Percentiles rank a stretch among this genome's conserved stretches.
These are phyloP conservation scores for Aaosphaeria arxii DNA, from an alignment of 2,329 filamentous ascomycete genomes.

Conservation along the genomic window DNA sequence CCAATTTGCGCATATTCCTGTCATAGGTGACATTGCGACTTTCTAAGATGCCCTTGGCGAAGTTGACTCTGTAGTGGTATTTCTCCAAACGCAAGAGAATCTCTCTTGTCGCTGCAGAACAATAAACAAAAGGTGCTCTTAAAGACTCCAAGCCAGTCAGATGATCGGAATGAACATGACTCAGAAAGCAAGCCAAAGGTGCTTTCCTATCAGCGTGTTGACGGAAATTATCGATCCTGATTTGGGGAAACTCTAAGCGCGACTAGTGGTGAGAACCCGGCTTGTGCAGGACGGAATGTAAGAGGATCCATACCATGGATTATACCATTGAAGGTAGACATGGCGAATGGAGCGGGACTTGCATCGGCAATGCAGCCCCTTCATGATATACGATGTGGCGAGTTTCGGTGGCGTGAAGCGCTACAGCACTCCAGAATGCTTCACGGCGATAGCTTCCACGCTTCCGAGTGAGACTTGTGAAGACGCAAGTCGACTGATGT, in stretches of 20 bases:
- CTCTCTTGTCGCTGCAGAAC: constrained; percentile 77
- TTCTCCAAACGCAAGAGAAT: constrained; percentile 77
- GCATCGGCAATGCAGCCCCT: too few relatives aligned
- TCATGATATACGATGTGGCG: too few relatives aligned
- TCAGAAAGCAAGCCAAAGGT: constrained; percentile 81
- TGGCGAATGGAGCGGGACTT: constrained; percentile 4
- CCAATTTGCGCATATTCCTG: constrained; percentile 66
- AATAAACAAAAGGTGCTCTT: constrained; percentile 82
- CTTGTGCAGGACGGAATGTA: neutral
- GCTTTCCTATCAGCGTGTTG: constrained; percentile 51
- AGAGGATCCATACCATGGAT: constrained; percentile 14
- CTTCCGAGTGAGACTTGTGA: too few relatives aligned
- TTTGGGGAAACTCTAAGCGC: constrained; percentile 70
- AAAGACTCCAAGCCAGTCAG: constrained; percentile 75
- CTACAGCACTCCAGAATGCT: too few relatives aligned
- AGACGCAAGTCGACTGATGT: too few relatives aligned
- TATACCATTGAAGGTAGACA: constrained; percentile 38
- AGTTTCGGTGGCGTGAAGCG: too few relatives aligned
- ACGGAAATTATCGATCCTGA: constrained; percentile 82
- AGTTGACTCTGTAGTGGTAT: constrained; percentile 77
- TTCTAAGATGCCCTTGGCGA: constrained; percentile 74
- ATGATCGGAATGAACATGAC: constrained; percentile 91
- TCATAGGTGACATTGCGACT: constrained; percentile 67
- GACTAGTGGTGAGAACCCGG: constrained; percentile 1
- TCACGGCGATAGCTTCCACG: too few relatives aligned